Conservation (phyloP, 2,329 filamentous ascomycete species). For the Tympanopsis confertula region DNA sequence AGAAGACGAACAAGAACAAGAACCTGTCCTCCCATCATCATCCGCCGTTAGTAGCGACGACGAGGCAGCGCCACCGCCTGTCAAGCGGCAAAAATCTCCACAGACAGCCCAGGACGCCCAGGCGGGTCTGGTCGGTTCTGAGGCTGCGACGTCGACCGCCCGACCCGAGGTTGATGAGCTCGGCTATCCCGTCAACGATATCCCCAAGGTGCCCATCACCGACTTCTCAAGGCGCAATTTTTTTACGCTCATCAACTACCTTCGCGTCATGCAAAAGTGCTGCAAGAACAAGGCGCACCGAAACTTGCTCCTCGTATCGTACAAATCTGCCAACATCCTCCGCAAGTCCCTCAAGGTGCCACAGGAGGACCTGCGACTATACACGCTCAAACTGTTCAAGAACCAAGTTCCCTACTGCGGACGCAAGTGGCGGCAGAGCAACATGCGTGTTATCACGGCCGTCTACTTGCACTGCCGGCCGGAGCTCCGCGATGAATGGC, state of each 20-base stretch:
- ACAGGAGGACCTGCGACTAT: constrained; percentile 74
- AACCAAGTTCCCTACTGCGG: constrained; percentile 97
- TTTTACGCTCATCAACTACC: constrained; percentile 86
- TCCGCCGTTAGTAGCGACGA: constrained; percentile 45
- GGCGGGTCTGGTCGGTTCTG: not conserved
- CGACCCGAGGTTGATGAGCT: constrained; percentile 71
- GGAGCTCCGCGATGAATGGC: constrained; percentile 88
- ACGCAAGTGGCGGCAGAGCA: constrained; percentile 92
- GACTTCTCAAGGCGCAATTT: constrained; percentile 89
- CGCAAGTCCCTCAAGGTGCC: constrained; percentile 86
- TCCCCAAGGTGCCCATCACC: constrained; percentile 68
- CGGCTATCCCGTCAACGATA: constrained; percentile 63
- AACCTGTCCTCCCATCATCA: constrained; percentile 12
- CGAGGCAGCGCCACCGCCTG: constrained; percentile 76
- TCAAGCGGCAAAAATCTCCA: constrained; percentile 44
- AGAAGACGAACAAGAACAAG: constrained; percentile 14
- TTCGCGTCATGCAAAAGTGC: constrained; percentile 94
- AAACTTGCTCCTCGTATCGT: constrained; percentile 84
- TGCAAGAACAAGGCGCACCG: constrained; percentile 93
- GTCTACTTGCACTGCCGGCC: constrained; percentile 90
- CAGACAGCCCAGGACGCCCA: constrained; percentile 7
- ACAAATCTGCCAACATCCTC: constrained; percentile 86
- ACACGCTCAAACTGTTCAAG: constrained; percentile 97
- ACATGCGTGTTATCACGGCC: constrained; percentile 97
- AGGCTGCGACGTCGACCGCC: constrained; percentile 2